phyloP scores from a whole-genome alignment of 2,329 filamentous ascomycete genomes.

The Ceratocystis albifundus region DNA sequence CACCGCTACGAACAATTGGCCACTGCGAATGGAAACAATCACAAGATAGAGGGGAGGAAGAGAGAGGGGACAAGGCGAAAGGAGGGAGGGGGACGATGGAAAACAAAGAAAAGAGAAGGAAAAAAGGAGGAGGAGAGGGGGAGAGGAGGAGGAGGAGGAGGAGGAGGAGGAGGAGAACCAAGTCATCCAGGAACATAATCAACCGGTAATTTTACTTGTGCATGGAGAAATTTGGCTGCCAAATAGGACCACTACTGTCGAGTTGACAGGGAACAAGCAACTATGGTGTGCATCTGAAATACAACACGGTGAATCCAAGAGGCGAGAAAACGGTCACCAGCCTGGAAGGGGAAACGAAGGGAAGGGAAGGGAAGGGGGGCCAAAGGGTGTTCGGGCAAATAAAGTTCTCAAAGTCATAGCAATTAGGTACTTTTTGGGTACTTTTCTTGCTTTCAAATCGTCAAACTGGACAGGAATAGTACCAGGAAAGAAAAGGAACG shows the following conservation, averaged over 20 bases:
- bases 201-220: neutral
- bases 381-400: neutral
- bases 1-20: conserved; percentile 3
- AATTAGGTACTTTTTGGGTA: neutral
- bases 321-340: conserved; percentile 5
- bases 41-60: neutral
- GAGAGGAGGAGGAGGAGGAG: neutral
- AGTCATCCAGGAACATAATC: neutral
- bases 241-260: neutral
- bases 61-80: neutral
- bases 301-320: neutral
- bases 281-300: neutral
- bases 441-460: neutral
- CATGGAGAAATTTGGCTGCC: neutral
- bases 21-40: neutral
- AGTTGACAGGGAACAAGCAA: conserved; percentile 11
- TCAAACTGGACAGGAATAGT: neutral
- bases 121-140: neutral
- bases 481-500: neutral
- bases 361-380: neutral
- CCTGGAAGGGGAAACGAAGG: neutral
- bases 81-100: neutral
- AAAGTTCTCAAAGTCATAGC: neutral
- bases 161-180: neutral
- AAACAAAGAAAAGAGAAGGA: neutral